Base-by-base conservation (phyloP, 2,329 filamentous ascomycete genomes). In the Neofusicoccum kwambonambiense region DNA sequence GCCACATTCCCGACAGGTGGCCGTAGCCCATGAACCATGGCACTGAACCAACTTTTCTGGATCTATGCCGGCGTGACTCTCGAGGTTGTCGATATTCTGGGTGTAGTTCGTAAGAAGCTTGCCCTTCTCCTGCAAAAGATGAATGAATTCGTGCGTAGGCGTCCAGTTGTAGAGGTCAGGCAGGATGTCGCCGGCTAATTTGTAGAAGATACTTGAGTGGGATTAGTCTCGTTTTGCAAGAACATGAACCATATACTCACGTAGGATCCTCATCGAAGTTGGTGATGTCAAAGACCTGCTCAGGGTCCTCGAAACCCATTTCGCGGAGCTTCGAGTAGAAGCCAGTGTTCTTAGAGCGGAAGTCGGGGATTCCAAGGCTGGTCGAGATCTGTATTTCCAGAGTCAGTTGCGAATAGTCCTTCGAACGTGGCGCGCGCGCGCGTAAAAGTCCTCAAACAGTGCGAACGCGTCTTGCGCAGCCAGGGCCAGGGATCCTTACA, bases 61-160 rank as follows among this genome's bases (percentile, higher is more conserved):
- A 22, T 83, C 79, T 66, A 99, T 91, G 22, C 95, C 95, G 0
- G 94, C 94, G 72, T 91, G 89, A 67, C 89, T 86, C 77, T 99
- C 94, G 60, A 97, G 88, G 71, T 97, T 97, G 81, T 99, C 95
- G 73, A 99, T 98, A 77, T 99, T 99, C 76, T 99, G 95, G 0
- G 95, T 96, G 81, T 97, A 99, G 79, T 98, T 97, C 47, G 93
- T 98, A 66, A 97, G 86, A 6, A 99, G 86, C 77, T 97, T 97
- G 69, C 87, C 88, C 76, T 93, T 90, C 70, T 94, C 86, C 77
- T 99, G 91, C 41, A 99, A 85, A 71, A 97, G 84, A 39, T 89
- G 87, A 73, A 99, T 96, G 80, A 99, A 99, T 62, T 90, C 89
- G 81, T 99, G 95, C 0, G 95, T 98, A 0, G 94, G 93, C 0